These are phyloP conservation scores for Dryadomyces quercus-mongolicae DNA, from an alignment of 2,329 filamentous ascomycete genomes.

Conservation along the genomic window DNA sequence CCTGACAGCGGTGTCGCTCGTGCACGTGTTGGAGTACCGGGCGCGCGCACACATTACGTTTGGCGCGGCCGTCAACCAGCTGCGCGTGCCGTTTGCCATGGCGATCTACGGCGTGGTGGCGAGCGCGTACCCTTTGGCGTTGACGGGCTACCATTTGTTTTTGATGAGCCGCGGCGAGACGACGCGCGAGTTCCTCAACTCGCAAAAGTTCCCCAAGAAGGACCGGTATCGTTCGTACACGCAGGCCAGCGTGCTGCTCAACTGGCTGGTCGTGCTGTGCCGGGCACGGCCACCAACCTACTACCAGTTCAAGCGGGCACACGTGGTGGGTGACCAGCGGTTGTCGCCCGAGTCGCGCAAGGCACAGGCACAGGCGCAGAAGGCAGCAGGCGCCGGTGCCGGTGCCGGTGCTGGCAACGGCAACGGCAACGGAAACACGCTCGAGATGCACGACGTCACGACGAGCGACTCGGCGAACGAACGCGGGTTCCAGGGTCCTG, in stretches of 20 bases:
- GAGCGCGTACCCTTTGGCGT: conserved; percentile 67
- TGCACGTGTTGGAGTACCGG: conserved; percentile 66
- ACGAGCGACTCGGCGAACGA: conserved; percentile 19
- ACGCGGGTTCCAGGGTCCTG: conserved; percentile 41
- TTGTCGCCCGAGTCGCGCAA: conserved; percentile 40
- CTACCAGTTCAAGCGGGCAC: conserved; percentile 69
- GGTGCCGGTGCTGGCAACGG: neutral
- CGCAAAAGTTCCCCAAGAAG: conserved; percentile 85
- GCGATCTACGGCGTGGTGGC: conserved; percentile 68
- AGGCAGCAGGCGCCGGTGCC: neutral
- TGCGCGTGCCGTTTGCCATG: conserved; percentile 77
- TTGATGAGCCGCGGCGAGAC: conserved; percentile 86
- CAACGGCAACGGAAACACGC: conserved; percentile 12
- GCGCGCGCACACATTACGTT: conserved; percentile 54
- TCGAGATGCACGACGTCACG: conserved; percentile 64
- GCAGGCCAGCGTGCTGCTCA: conserved; percentile 61
- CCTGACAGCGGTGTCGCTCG: conserved; percentile 64
- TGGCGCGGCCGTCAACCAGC: conserved; percentile 52
- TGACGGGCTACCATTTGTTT: conserved; percentile 85
- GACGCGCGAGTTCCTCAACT: conserved; percentile 90
- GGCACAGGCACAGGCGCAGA: neutral
- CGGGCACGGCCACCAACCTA: conserved; percentile 82
- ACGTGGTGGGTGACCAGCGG: conserved; percentile 73
- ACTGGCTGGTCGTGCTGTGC: conserved; percentile 70
- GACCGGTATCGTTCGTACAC: conserved; percentile 88